Evolutionary conservation across 108 stramenopile genomes (phyloP), one percentile per base, ranked within the genome.

Genomic region (Craspedostauros australis): DNA sequence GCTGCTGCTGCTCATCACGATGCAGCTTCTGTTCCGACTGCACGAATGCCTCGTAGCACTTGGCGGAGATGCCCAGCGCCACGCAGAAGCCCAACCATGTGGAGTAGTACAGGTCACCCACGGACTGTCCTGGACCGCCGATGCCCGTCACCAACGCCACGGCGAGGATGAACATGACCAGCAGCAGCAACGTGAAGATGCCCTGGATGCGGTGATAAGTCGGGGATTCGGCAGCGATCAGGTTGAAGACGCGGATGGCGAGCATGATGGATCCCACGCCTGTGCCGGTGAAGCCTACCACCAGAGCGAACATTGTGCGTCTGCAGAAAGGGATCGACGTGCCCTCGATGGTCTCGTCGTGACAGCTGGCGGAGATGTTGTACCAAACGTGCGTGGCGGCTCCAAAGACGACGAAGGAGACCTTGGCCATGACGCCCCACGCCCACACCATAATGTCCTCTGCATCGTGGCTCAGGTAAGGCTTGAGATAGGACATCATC

Each of bases 91-190:
- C 57, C 11, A 73, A 41, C 76, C 76, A 77, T 0, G 72, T 65
- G 1, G 57, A 30, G 39, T 71, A 71, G 47, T 64, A 77, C 3
- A 77, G 42, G 55, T 77, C 76, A 1, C 76, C 76, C 19, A 77
- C 76, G 36, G 42, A 53, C 47, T 77, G 63, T 20, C 72, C 76
- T 19, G 76, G 76, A 36, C 76, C 72, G 14, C 76, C 76, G 31
- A 77, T 77, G 7, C 70, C 65, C 5, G 76, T 77, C 4, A 77
- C 61, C 11, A 70, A 29, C 9, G 68, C 69, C 5, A 70, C 63
- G 32, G 59, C 64, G n/a, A 55, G 42, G 20, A 50, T 63, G 55
- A 70, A 77, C 4, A 77, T 39, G 18, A 73, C 24, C n/a, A 72
- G 46, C 7, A 77, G 30, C 23, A 77, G 49, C 8, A 54, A 26